Evolutionary conservation across 768 basidiomycete species (phyloP).

Genomic region (Mycena chlorophos): DNA sequence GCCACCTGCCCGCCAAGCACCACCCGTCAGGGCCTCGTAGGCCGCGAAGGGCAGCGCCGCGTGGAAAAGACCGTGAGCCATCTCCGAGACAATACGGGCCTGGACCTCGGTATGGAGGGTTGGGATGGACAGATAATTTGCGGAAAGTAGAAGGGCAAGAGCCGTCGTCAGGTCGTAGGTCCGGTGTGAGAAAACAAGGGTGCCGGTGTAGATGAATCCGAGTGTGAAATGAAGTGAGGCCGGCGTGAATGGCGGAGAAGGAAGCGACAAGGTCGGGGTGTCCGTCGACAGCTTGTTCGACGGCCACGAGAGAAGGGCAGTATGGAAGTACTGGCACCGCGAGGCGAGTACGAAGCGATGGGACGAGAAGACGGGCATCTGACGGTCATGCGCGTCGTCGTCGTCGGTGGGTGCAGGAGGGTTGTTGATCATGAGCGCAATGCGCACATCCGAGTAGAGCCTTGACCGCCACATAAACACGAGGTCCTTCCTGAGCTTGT

Average conservation of each 20-base stretch:
- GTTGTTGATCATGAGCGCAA: conserved; percentile 72
- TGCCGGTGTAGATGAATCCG: conserved; percentile 94
- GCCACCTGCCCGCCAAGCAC: conserved; percentile 81
- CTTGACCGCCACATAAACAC: conserved; percentile 97
- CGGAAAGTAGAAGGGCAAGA: conserved; percentile 83
- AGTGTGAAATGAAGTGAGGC: conserved; percentile 92
- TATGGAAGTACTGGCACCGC: conserved; percentile 84
- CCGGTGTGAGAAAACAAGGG: conserved; percentile 88
- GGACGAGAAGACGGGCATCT: conserved; percentile 68
- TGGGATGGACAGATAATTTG: conserved; percentile 75
- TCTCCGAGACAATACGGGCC: conserved; percentile 80
- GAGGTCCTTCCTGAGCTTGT: conserved; percentile 89
- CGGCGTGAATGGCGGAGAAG: conserved; percentile 92
- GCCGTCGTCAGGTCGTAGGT: conserved; percentile 92
- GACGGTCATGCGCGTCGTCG: conserved; percentile 55
- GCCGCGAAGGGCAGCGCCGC: conserved; percentile 78
- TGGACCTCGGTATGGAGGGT: conserved; percentile 79
- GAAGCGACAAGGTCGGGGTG: conserved; percentile 65
- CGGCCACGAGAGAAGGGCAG: conserved; percentile 72
- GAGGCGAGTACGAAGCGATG: conserved; percentile 93
- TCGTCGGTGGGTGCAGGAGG: conserved; percentile 63
- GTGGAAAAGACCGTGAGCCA: conserved; percentile 88
- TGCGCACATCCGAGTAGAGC: conserved; percentile 88
- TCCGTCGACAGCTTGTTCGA: conserved; percentile 36
- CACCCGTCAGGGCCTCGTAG: conserved; percentile 71